Conservation (phyloP, 116 monocot genomes). For the Iris pallida region DNA sequence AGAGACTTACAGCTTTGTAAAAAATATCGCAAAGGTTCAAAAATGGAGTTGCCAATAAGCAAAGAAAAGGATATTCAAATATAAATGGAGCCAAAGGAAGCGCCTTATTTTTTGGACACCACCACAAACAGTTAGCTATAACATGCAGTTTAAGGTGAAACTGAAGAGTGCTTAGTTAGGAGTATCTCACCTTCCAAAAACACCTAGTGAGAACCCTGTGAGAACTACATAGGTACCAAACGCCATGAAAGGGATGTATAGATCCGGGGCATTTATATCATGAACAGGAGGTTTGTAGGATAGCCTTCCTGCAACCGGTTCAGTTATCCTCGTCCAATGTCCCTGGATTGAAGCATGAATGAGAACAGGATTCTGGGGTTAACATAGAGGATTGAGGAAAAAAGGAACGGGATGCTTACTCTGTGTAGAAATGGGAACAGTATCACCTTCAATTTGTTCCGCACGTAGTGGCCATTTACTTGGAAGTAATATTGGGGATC, state of each 20-base stretch:
- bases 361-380: neutral
- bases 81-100: too few species aligned
- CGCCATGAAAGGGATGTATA: conserved; percentile 68
- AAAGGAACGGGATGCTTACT: conserved; percentile 22
- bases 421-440: conserved; percentile 67
- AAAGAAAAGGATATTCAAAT: too few species aligned
- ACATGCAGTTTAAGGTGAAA: too few species aligned
- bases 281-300: conserved; percentile 60
- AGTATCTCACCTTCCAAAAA: conserved; percentile 48
- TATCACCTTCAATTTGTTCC: conserved; percentile 60
- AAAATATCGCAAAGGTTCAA: too few species aligned
- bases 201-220: conserved; percentile 53
- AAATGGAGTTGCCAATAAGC: too few species aligned
- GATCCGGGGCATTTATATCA: conserved; percentile 69
- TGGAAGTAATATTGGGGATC: conserved; percentile 72
- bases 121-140: too few species aligned
- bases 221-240: conserved; percentile 61
- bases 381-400: neutral
- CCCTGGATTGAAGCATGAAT: conserved; percentile 28
- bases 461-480: conserved; percentile 61
- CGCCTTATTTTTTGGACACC: too few species aligned
- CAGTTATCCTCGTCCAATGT: conserved; percentile 71
- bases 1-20: too few species aligned
- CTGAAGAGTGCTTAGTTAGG: neutral
- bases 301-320: conserved; percentile 62